Conservation (phyloP, 345 rosid genomes). For the Ceriops zippeliana region DNA sequence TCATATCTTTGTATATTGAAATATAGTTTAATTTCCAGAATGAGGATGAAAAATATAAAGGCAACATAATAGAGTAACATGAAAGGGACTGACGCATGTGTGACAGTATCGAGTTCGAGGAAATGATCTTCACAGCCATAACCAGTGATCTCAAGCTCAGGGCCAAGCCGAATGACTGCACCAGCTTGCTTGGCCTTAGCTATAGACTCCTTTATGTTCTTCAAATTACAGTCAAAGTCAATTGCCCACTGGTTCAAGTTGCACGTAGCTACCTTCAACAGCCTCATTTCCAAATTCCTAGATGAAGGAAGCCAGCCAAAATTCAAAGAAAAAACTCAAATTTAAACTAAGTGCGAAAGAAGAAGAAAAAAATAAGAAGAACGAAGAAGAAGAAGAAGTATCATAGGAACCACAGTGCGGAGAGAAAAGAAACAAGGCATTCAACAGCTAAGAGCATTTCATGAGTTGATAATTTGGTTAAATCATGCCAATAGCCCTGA, state of each 20-base stretch:
- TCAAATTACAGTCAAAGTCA: slow-evolving; percentile 79
- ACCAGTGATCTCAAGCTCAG: slow-evolving; percentile 95
- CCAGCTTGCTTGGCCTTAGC: slow-evolving; percentile 59
- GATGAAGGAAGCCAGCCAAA: neutral
- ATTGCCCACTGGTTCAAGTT: slow-evolving; percentile 95
- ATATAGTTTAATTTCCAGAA: neutral
- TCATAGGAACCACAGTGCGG: no score
- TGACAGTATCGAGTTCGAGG: slow-evolving; percentile 80
- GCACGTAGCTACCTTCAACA: slow-evolving; percentile 78
- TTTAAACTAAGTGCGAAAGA: neutral
- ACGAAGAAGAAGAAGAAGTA: neutral
- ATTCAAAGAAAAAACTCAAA: neutral
- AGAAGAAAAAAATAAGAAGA: neutral
- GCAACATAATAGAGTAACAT: neutral
- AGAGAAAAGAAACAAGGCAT: no score
- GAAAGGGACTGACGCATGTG: slow-evolving; percentile 57
- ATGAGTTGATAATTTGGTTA: no score
- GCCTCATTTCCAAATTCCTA: slow-evolving; percentile 50
- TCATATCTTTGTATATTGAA: no score
- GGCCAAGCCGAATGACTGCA: slow-evolving; percentile 85
- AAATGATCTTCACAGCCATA: slow-evolving; percentile 99
- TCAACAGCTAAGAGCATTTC: no score
- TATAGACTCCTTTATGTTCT: slow-evolving; percentile 77
- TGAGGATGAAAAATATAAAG: neutral
- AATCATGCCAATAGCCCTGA: no score